Base-by-base conservation (phyloP, 192 early-diverging fungal species). In the Coemansia sp. region DNA sequence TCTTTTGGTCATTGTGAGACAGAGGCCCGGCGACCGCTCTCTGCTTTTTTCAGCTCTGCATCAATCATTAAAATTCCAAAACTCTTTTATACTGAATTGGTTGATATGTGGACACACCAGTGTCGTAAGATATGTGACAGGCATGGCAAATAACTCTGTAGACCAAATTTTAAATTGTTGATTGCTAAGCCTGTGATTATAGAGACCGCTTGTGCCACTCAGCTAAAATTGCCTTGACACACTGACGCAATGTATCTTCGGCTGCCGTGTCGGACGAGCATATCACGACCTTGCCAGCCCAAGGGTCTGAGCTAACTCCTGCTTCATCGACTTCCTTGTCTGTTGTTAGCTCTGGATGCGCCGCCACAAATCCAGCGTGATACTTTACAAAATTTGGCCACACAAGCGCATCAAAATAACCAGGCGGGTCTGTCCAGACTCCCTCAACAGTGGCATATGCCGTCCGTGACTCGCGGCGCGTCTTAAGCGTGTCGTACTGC, bases 391-490 rank as follows among this genome's bases (percentile, higher is more conserved):
- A 91, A 62, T 92, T 86, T n/a, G 92, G 91, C 90, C 90, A 93
- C 3, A 93, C 92, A 59, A 91, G 80, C 8, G 68, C 50, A 68
- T 92, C 88, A 82, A 93, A 93, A 66, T 92, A 93, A 15, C 87
- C 87, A 4, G 90, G 90, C 19, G 92, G 90, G 71, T 93, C 92
- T 0, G 68, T 68, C 92, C 92, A 93, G 31, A 80, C 74, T 66
- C 94, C 94, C 76, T 94, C 89, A 9, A 88, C 64, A n/a, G 93
- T 95, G 15, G 83, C 72, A 73, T 95, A 96, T 29, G 82, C 88
- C 15, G 76, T 44, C n/a, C 94, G 79, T 3, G 73, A 74, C 36
- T 88, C 86, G 25, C 94, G 72, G 17, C 94, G 77, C 12, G 75
- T 42, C 62, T 91, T 89, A 39, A 95, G 70, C 5, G 85, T 87